A percentile compares a stretch with the other conserved stretches of the same genome.
Evolutionary conservation across 495 filamentous ascomycete genomes (phyloP).

Genomic region (Penicillium simplicissimum): DNA sequence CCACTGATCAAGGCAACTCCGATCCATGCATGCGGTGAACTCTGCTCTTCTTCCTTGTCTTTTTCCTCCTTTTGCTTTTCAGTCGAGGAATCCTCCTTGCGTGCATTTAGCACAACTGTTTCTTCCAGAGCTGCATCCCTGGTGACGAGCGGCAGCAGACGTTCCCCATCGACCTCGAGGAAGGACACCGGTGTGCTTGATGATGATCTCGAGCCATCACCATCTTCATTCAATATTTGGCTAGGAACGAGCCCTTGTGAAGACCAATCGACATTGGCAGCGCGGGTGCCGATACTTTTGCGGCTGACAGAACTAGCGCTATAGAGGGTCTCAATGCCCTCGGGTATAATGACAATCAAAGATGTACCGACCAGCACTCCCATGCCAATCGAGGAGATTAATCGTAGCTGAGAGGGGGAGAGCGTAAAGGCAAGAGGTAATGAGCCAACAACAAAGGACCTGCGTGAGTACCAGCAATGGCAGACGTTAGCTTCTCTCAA

Average conservation of each 20-base stretch:
- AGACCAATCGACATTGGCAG: constrained; percentile 33
- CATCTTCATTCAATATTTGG: constrained; percentile 10
- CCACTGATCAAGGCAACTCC: constrained; percentile 84
- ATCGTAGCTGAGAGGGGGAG: constrained; percentile 81
- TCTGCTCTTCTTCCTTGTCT: constrained; percentile 33
- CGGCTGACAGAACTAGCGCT: constrained; percentile 48
- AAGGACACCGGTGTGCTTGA: constrained; percentile 20
- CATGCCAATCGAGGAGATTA: constrained; percentile 91
- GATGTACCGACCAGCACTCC: constrained; percentile 93
- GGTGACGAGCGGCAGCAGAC: constrained; percentile 8
- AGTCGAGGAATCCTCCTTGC: constrained; percentile 34
- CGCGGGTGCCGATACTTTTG: constrained; percentile 36
- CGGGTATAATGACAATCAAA: constrained; percentile 95
- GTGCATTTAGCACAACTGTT: constrained; percentile 14
- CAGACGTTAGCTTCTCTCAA: constrained; percentile 14
- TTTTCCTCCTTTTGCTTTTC: constrained; percentile 42
- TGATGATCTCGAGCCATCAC: constrained; percentile 3
- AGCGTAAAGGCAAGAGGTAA: constrained; percentile 88
- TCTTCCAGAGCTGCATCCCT: constrained; percentile 10
- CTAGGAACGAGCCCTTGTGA: constrained; percentile 26
- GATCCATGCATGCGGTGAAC: constrained; percentile 69
- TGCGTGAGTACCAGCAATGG: constrained; percentile 38
- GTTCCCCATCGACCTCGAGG: constrained; percentile 22
- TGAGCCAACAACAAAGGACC: constrained; percentile 92
- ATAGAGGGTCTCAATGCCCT: constrained; percentile 91